These are phyloP conservation scores for Hypoxylon sp. DNA, from an alignment of 2,329 filamentous ascomycete genomes.

Conservation along the genomic window DNA sequence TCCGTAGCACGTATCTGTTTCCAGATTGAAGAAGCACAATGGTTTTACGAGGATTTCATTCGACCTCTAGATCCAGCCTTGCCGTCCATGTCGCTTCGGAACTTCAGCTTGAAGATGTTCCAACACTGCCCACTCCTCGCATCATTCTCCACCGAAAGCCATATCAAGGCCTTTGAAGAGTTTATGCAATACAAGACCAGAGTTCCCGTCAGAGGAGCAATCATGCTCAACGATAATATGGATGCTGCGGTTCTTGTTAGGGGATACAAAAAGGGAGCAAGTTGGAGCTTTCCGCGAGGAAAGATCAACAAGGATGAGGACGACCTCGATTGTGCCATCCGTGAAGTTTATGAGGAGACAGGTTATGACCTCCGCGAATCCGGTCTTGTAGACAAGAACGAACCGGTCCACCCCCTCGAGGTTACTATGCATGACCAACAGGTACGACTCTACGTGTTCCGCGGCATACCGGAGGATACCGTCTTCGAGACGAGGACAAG, in stretches of 20 bases:
- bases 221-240: constrained; percentile 94
- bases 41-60: constrained; percentile 99
- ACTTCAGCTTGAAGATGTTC: constrained; percentile 92
- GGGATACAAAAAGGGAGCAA: constrained; percentile 96
- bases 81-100: constrained; percentile 86
- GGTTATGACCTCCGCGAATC: constrained; percentile 85
- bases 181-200: constrained; percentile 96
- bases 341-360: constrained; percentile 97
- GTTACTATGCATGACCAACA: constrained; percentile 94
- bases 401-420: constrained; percentile 85
- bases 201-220: constrained; percentile 93
- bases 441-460: constrained; percentile 92
- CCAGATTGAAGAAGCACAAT: constrained; percentile 98
- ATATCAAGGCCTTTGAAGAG: constrained; percentile 87
- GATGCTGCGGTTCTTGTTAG: constrained; percentile 94
- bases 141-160: constrained; percentile 81
- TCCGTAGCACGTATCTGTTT: constrained; percentile 97
- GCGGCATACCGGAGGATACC: constrained; percentile 88
- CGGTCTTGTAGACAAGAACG: constrained; percentile 79
- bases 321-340: constrained; percentile 91
- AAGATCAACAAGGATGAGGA: constrained; percentile 99
- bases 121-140: constrained; percentile 92
- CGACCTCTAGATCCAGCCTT: constrained; percentile 87
- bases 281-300: constrained; percentile 96
- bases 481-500: constrained; percentile 90